phyloP scores from a whole-genome alignment of 371 early-diverging fungal genomes.

The Apophysomyces ossiformis region DNA sequence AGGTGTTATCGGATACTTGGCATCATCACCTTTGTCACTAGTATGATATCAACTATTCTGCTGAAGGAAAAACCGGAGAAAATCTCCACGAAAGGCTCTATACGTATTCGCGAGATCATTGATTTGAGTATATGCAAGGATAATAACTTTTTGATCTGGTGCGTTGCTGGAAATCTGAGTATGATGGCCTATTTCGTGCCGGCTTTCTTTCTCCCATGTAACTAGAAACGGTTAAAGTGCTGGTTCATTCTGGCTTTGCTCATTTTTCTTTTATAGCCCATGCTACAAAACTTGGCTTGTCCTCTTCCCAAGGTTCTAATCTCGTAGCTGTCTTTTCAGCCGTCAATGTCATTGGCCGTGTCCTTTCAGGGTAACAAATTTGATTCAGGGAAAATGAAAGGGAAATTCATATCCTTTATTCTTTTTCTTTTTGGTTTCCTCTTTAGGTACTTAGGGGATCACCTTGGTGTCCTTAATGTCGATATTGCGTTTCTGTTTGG shows the following conservation, averaged over 20 bases:
- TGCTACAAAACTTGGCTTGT: constrained; percentile 20
- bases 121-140: constrained; percentile 18
- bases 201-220: constrained; percentile 45
- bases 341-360: constrained; percentile 37
- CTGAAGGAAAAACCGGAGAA: constrained; percentile 12
- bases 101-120: constrained; percentile 10
- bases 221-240: not conserved
- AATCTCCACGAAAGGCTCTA: not conserved
- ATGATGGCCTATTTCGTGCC: constrained; percentile 45
- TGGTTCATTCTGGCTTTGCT: not conserved
- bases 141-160: constrained; percentile 31
- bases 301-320: constrained; percentile 36
- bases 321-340: constrained; percentile 39
- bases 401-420: not conserved
- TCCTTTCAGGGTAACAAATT: constrained; percentile 35
- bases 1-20: constrained; percentile 20
- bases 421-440: not conserved
- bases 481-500: constrained; percentile 49
- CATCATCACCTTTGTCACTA: constrained; percentile 13
- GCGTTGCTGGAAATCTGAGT: constrained; percentile 34
- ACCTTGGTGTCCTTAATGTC: constrained; percentile 63
- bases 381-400: not conserved
- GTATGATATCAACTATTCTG: constrained; percentile 14
- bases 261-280: constrained; percentile 7
- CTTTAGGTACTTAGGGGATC: constrained; percentile 40